Conservation (phyloP, 805 yeast species). For the Hanseniaspora pseudoguilliermondii region DNA sequence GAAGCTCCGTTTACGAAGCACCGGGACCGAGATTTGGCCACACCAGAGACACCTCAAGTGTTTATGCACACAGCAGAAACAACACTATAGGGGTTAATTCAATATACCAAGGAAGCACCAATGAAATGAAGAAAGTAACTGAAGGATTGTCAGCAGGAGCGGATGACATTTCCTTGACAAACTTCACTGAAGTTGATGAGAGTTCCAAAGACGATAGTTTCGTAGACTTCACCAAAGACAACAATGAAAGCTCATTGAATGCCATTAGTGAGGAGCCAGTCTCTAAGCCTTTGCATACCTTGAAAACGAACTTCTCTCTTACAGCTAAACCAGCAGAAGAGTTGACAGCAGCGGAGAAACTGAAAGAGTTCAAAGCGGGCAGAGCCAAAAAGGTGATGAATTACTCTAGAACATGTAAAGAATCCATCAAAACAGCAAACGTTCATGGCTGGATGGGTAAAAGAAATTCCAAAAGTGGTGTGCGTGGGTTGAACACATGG, state of each 20-base stretch:
- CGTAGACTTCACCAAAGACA: not conserved
- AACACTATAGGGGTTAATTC: constrained; percentile 23
- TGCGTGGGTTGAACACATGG: constrained; percentile 80
- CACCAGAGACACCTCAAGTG: constrained; percentile 36
- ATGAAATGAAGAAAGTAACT: not conserved
- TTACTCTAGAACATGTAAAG: constrained; percentile 41
- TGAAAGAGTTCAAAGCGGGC: not conserved
- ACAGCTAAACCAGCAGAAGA: not conserved
- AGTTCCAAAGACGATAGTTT: not conserved
- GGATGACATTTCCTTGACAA: not conserved
- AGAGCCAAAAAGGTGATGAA: not conserved
- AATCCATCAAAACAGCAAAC: constrained; percentile 63
- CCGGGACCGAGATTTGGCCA: constrained; percentile 9
- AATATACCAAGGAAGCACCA: not conserved
- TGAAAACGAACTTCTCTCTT: no score
- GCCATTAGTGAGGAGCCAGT: not conserved
- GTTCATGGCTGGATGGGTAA: constrained; percentile 94
- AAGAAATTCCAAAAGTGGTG: constrained; percentile 40
- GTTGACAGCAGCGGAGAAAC: not conserved
- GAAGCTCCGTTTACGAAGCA: constrained; percentile 2
- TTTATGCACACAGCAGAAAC: constrained; percentile 34
- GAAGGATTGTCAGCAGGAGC: not conserved
- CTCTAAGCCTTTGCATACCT: not conserved
- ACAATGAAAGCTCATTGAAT: not conserved
- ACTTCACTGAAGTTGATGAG: not conserved